phyloP scores from a whole-genome alignment of 768 basidiomycete genomes.

The Mycena indigotica region DNA sequence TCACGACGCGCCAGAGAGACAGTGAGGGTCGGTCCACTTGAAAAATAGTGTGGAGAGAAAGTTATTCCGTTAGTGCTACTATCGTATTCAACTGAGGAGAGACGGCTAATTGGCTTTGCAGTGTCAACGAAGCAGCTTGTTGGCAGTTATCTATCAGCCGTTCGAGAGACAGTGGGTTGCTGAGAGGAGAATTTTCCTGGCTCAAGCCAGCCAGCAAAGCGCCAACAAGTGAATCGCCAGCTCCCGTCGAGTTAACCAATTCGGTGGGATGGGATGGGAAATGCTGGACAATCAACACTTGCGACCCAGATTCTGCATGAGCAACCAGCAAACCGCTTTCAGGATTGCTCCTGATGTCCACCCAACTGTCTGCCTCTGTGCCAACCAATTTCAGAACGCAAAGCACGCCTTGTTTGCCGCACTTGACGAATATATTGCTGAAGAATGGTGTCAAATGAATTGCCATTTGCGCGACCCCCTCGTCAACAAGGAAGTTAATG shows the following conservation, averaged over 20 bases:
- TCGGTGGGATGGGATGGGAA: conserved; percentile 58
- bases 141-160: conserved; percentile 59
- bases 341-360: conserved; percentile 47
- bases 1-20: conserved; percentile 51
- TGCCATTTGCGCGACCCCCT: conserved; percentile 80
- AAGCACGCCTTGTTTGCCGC: conserved; percentile 69
- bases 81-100: conserved; percentile 54
- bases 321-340: conserved; percentile 53
- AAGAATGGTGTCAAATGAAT: conserved; percentile 84
- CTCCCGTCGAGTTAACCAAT: conserved; percentile 82
- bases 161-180: conserved; percentile 46
- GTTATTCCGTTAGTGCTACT: too few species aligned
- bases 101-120: conserved; percentile 62
- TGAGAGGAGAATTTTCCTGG: conserved; percentile 45
- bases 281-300: conserved; percentile 68
- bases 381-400: conserved; percentile 58
- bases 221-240: conserved; percentile 90
- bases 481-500: conserved; percentile 62
- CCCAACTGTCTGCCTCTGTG: conserved; percentile 51
- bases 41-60: too few species aligned
- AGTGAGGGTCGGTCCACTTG: conserved; percentile 62
- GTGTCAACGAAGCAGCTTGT: conserved; percentile 60
- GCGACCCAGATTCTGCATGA: conserved; percentile 44
- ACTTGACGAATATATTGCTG: conserved; percentile 82
- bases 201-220: conserved; percentile 72